Base-by-base conservation (phyloP, 129 eudicot genomes). In the Mikania micrantha region DNA sequence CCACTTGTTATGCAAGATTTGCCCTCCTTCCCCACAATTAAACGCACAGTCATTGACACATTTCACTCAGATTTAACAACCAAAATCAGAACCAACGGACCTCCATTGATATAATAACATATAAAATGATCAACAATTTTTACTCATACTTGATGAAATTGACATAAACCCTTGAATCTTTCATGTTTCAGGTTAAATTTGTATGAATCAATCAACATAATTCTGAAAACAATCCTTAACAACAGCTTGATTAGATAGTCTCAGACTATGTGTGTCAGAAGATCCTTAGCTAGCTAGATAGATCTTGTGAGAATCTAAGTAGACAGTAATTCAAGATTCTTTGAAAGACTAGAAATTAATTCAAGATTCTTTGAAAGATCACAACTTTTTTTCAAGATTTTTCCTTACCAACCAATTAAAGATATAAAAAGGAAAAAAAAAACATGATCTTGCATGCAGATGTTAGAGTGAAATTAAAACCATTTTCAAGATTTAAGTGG, bases 1-100 rank as follows among this genome's bases (percentile, higher is more conserved):
- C 83, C 92, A 85, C 88, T 79, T 85, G 88, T 73, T 82, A 5
- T 70, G 25, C 20, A 63, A 11, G 17, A 50, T 70, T 62, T 54
- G 59, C 57, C 74, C 13, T 68, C 34, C 65, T 67, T 52, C 65
- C 63, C 50, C 78, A 15, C 41, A 41, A 32, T 45, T 68, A 34
- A 28, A 67, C 65, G n/a, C 63, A 53, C 68, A 35, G 41, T 27
- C 60, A 56, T n/a, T 44, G 41, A 39, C 75, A 76, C 73, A 59
- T 42, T 16, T 61, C 22, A 58, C 42, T 32, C 25, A 13, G 5
- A 31, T 31, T 32, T 22, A 60, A 34, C 35, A 16, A 22, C 45
- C 17, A 69, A 41, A 20, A 62, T 16, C 50, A 68, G 20, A 57
- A n/a, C 22, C 58, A 67, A 16, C 39, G 36, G 19, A 66, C 36